Evolutionary conservation across 192 early-diverging fungal genomes (phyloP).

Genomic region (Backusella psychrophila): DNA sequence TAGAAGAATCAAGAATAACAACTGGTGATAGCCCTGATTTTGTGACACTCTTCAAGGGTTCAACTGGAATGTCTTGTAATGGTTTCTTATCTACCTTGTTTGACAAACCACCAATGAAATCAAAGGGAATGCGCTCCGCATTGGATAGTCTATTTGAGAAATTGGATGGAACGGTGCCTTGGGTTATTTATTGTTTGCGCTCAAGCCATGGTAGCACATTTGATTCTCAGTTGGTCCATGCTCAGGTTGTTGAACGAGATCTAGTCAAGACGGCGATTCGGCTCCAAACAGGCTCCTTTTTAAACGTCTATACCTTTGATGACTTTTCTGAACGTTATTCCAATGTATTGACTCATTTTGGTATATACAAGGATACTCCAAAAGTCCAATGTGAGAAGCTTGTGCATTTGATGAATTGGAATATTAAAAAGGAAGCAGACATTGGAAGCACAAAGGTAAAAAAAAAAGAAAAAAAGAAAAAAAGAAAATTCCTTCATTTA

Average conservation of each 20-base stretch:
- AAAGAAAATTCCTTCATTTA: background rate
- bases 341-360: slow-evolving; percentile 42
- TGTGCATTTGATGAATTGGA: slow-evolving; percentile 57
- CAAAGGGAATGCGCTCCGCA: slow-evolving; percentile 63
- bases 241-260: slow-evolving; percentile 70
- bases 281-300: slow-evolving; percentile 68
- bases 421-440: slow-evolving; percentile 51
- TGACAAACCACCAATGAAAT: slow-evolving; percentile 76
- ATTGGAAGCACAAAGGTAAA: slow-evolving; percentile 51
- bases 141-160: slow-evolving; percentile 63
- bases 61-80: slow-evolving; percentile 50
- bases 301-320: slow-evolving; percentile 65
- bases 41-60: slow-evolving; percentile 78
- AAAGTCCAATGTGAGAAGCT: slow-evolving; percentile 38
- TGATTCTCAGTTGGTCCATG: slow-evolving; percentile 64
- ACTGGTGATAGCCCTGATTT: slow-evolving; percentile 80
- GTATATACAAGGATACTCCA: slow-evolving; percentile 27
- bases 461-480: background rate
- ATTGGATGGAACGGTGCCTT: slow-evolving; percentile 71
- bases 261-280: slow-evolving; percentile 63
- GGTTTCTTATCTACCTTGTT: slow-evolving; percentile 75
- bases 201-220: slow-evolving; percentile 58
- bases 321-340: slow-evolving; percentile 82
- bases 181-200: slow-evolving; percentile 75
- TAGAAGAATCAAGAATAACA: slow-evolving; percentile 68